These are phyloP conservation scores for Debaryomyces hansenii DNA, from an alignment of 805 yeast species.

Conservation along the genomic window DNA sequence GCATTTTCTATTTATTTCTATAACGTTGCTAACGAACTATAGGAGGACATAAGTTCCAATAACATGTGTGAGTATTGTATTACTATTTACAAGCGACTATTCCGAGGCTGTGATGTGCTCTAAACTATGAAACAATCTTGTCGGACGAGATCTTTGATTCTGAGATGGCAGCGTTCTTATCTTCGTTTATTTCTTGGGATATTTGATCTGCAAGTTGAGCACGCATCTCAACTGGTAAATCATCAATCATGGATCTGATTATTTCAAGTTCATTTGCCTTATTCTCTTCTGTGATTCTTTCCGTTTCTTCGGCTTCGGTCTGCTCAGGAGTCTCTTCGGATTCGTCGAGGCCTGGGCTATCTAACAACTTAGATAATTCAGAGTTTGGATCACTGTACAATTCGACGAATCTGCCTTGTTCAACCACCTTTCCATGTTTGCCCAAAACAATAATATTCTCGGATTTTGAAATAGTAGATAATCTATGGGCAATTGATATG, in stretches of 20 bases:
- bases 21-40: too few relatives aligned
- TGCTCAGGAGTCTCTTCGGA: conserved; percentile 26
- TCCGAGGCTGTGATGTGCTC: neutral
- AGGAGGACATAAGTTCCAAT: too few relatives aligned
- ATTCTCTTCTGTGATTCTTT: conserved; percentile 14
- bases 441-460: conserved; percentile 45
- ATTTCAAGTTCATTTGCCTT: conserved; percentile 19
- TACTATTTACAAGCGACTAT: neutral
- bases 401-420: conserved; percentile 39
- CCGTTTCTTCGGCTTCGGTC: conserved; percentile 25
- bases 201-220: conserved; percentile 28
- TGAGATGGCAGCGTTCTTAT: conserved; percentile 1
- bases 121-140: neutral
- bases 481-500: conserved; percentile 45
- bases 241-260: conserved; percentile 33
- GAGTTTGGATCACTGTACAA: conserved; percentile 41
- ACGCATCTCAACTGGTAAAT: conserved; percentile 34
- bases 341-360: conserved; percentile 24
- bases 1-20: too few relatives aligned
- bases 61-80: too few relatives aligned
- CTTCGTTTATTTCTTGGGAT: conserved; percentile 8
- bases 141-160: conserved; percentile 6
- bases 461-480: conserved; percentile 46
- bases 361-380: conserved; percentile 41
- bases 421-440: conserved; percentile 41